Conservation (phyloP, 768 basidiomycete genomes). For the Amanita rimosa region DNA sequence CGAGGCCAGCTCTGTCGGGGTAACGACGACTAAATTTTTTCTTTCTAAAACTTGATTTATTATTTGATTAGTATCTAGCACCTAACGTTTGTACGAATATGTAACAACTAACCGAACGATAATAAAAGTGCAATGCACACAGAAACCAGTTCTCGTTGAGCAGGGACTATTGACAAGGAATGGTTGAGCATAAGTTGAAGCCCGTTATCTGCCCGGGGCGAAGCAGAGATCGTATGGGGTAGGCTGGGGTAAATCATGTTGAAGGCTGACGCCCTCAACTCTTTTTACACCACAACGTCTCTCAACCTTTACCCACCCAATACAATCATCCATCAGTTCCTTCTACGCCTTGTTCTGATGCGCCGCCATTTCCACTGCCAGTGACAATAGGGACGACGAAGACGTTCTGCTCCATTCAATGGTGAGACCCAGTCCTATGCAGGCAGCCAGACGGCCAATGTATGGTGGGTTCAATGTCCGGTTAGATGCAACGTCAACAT, state of each 20-base stretch:
- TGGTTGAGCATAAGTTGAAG: no score
- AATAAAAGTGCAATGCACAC: no score
- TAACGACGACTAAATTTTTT: background rate
- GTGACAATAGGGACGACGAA: constrained; percentile 10
- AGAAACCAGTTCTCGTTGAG: no score
- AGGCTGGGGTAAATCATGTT: no score
- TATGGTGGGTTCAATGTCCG: constrained; percentile 33
- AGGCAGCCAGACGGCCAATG: constrained; percentile 24
- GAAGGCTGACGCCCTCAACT: no score
- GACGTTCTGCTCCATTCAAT: constrained; percentile 28
- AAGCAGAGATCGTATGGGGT: no score
- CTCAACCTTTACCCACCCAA: constrained; percentile 42
- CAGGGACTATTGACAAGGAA: no score
- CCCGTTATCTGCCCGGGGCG: no score
- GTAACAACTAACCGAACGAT: no score
- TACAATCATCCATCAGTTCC: constrained; percentile 43
- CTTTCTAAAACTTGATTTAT: background rate
- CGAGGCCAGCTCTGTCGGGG: background rate
- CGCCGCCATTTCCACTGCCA: constrained; percentile 31
- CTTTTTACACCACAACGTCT: constrained; percentile 32
- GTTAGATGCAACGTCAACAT: constrained; percentile 57
- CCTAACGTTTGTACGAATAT: background rate
- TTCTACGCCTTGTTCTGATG: constrained; percentile 48
- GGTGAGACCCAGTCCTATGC: constrained; percentile 43
- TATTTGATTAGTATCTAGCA: background rate